A percentile compares a stretch with the other conserved stretches of the same genome.
phyloP scores from a whole-genome alignment of 768 basidiomycete genomes.

The Rhodotorula taiwanensis region DNA sequence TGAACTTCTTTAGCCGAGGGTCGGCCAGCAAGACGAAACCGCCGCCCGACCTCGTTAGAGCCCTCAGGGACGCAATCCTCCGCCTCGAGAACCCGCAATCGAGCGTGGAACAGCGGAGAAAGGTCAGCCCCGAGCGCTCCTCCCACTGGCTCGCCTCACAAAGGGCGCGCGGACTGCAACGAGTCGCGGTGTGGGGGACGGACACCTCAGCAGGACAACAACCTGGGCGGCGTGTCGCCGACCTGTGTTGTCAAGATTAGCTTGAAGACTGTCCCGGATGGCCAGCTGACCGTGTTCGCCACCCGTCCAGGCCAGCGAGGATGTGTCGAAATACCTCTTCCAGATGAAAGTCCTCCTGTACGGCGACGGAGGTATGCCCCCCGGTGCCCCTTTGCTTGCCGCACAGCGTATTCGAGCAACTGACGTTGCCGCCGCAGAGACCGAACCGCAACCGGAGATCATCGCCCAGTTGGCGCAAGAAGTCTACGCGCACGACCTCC shows the following conservation, averaged over 20 bases:
- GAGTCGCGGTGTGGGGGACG: too few relatives aligned
- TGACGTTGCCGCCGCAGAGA: slow-evolving; percentile 30
- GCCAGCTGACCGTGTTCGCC: neutral
- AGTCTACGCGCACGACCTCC: slow-evolving; percentile 81
- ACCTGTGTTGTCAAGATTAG: too few relatives aligned
- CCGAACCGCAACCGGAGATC: slow-evolving; percentile 78
- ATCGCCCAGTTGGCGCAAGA: slow-evolving; percentile 94
- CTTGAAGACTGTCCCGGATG: too few relatives aligned
- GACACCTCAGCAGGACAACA: too few relatives aligned
- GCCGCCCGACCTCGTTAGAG: slow-evolving; percentile 77
- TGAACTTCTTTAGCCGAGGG: slow-evolving; percentile 89
- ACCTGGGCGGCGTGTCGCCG: too few relatives aligned
- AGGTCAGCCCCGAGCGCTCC: slow-evolving; percentile 52
- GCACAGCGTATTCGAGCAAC: too few relatives aligned
- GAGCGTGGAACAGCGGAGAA: slow-evolving; percentile 68
- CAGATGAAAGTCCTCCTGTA: slow-evolving; percentile 81
- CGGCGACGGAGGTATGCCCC: slow-evolving; percentile 70
- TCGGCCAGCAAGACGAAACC: slow-evolving; percentile 58
- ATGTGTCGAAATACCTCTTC: slow-evolving; percentile 78
- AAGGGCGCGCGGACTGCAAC: too few relatives aligned
- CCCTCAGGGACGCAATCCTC: slow-evolving; percentile 69
- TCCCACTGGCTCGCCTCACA: neutral
- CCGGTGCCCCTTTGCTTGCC: slow-evolving; percentile 12
- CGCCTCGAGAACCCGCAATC: slow-evolving; percentile 67
- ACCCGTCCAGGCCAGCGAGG: slow-evolving; percentile 65